Percentiles rank a stretch among this genome's conserved stretches.
phyloP scores from a whole-genome alignment of 331 rosid genomes.

The Acacia concinna region DNA sequence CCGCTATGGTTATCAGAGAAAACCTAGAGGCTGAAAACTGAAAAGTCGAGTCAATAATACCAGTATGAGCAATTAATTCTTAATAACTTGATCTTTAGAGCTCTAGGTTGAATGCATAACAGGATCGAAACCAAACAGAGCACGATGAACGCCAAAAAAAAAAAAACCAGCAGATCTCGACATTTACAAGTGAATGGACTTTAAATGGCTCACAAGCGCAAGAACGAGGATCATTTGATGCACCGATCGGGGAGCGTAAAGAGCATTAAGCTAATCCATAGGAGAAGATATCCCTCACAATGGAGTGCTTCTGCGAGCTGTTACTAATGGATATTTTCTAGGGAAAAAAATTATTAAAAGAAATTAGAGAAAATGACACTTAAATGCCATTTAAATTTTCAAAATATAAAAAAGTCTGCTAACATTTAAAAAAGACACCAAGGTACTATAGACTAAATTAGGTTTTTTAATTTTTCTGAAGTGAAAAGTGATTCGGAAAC shows the following conservation, averaged over 20 bases:
- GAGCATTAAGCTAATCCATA: background rate
- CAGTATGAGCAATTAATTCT: background rate
- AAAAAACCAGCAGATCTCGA: background rate
- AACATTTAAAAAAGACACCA: no score
- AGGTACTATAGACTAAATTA: no score
- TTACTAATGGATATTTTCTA: background rate
- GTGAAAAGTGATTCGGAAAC: no score
- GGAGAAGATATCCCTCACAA: background rate
- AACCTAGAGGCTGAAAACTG: slow-evolving; percentile 1
- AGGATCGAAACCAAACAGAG: slow-evolving; percentile 4
- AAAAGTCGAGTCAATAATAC: background rate
- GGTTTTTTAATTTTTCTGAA: no score
- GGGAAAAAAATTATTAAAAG: no score
- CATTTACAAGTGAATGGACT: slow-evolving; percentile 1
- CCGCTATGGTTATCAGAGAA: slow-evolving; percentile 7
- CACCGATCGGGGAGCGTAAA: background rate
- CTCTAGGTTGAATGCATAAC: background rate
- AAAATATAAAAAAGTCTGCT: no score
- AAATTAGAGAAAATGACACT: no score
- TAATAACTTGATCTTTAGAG: slow-evolving; percentile 21
- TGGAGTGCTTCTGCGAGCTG: background rate
- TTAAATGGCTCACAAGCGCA: background rate
- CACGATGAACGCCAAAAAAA: background rate
- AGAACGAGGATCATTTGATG: background rate
- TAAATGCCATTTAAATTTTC: no score